Percentiles rank a stretch among this genome's conserved stretches.
phyloP scores from a whole-genome alignment of 345 rosid genomes.

The Noccaea bulbosa region DNA sequence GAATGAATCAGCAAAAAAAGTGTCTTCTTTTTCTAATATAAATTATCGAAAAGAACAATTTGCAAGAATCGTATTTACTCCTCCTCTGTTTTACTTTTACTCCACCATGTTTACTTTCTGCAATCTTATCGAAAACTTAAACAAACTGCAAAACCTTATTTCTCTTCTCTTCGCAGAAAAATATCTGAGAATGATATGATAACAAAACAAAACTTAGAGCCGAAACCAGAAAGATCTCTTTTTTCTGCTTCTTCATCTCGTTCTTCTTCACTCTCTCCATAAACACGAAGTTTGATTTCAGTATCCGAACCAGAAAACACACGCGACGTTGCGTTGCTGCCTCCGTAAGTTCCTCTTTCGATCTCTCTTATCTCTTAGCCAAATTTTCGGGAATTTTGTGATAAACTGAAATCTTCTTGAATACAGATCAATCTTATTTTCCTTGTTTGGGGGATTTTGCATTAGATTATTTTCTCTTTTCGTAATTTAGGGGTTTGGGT shows the following conservation, averaged over 20 bases:
- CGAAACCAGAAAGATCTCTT: no score
- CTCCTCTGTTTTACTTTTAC: neutral
- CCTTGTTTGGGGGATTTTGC: neutral
- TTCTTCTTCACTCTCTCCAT: neutral
- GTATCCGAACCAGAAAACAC: neutral
- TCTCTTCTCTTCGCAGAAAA: no score
- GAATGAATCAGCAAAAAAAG: constrained; percentile 2
- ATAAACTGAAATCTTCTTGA: neutral
- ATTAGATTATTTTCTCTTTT: neutral
- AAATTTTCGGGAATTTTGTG: no score
- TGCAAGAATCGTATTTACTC: neutral
- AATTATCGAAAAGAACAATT: neutral
- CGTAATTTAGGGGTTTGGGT: neutral
- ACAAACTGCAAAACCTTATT: no score
- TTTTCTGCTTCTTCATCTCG: no score
- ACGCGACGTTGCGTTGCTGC: neutral
- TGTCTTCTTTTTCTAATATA: neutral
- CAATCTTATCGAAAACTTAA: no score
- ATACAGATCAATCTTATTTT: neutral
- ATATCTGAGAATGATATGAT: no score
- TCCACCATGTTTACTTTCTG: neutral
- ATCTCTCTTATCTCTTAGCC: neutral
- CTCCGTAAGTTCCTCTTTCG: neutral
- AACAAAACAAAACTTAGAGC: no score
- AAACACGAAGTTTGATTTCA: neutral